phyloP scores from a whole-genome alignment of 1,284 basidiomycete species.

The Tylopilus orsonianus region DNA sequence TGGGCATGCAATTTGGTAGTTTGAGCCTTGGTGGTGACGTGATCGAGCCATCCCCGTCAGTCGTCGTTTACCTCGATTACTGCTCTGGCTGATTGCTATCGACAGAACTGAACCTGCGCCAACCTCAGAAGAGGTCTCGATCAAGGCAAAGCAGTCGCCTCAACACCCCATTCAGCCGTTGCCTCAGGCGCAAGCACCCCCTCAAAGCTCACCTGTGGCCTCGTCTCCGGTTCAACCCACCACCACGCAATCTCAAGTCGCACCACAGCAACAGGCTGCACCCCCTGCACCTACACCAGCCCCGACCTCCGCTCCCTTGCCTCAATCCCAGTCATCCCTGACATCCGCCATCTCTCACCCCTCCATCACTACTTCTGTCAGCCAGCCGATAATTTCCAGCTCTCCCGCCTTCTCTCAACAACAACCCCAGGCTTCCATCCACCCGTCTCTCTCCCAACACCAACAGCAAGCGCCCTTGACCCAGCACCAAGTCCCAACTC shows the following conservation, averaged over 20 bases:
- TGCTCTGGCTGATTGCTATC: slow-evolving; percentile 11
- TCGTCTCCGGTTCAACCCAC: slow-evolving; percentile 37
- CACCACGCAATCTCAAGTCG: slow-evolving; percentile 37
- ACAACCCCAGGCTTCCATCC: slow-evolving; percentile 35
- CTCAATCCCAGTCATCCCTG: slow-evolving; percentile 42
- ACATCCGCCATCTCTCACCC: slow-evolving; percentile 40
- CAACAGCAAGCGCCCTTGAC: slow-evolving; percentile 35
- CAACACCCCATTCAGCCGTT: slow-evolving; percentile 43
- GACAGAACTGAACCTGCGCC: slow-evolving; percentile 22
- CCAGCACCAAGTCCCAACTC: slow-evolving; percentile 45
- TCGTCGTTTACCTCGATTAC: slow-evolving; percentile 10
- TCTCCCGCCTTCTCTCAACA: slow-evolving; percentile 33
- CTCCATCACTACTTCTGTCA: slow-evolving; percentile 42
- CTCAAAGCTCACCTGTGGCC: slow-evolving; percentile 31
- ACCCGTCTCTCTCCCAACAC: slow-evolving; percentile 34
- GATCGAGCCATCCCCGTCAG: slow-evolving; percentile 50
- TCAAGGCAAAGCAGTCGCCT: slow-evolving; percentile 43
- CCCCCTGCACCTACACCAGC: slow-evolving; percentile 19
- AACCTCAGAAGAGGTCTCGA: slow-evolving; percentile 40
- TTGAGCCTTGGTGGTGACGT: slow-evolving; percentile 68
- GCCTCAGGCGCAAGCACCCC: slow-evolving; percentile 23
- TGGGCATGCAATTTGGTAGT: slow-evolving; percentile 84
- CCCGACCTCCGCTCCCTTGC: slow-evolving; percentile 35
- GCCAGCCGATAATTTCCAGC: slow-evolving; percentile 36
- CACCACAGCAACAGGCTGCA: slow-evolving; percentile 30